phyloP scores from a whole-genome alignment of 176 grass and related monocot species.

The Chrysopogon serrulatus region DNA sequence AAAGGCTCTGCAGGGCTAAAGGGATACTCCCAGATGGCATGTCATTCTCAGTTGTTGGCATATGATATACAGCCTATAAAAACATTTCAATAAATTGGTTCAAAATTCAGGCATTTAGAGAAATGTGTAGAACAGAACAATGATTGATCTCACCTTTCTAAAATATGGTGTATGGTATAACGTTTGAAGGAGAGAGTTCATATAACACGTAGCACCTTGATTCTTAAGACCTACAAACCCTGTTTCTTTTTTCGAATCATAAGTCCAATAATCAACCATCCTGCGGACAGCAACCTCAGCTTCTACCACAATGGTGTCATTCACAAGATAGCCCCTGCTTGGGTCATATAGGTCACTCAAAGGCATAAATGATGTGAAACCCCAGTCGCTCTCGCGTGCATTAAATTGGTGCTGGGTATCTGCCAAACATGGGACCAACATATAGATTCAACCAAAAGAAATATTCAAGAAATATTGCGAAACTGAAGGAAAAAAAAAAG shows the following conservation, averaged over 20 bases:
- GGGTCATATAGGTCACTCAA: constrained; percentile 93
- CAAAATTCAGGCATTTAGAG: neutral
- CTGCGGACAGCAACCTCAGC: constrained; percentile 89
- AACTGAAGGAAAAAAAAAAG: neutral
- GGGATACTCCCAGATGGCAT: constrained; percentile 98
- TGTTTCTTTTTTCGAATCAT: constrained; percentile 98
- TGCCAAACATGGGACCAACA: constrained; percentile 43
- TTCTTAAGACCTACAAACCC: constrained; percentile 98
- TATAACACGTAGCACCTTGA: constrained; percentile 99
- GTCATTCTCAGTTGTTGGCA: constrained; percentile 99
- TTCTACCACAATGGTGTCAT: constrained; percentile 78
- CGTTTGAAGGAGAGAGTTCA: constrained; percentile 99
- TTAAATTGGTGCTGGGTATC: constrained; percentile 99
- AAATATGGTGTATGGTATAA: constrained; percentile 98
- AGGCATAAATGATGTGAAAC: constrained; percentile 99
- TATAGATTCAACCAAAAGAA: constrained; percentile 4
- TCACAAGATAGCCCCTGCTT: constrained; percentile 84
- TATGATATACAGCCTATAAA: constrained; percentile 96
- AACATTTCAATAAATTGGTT: constrained; percentile 23
- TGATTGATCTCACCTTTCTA: constrained; percentile 72
- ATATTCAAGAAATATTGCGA: constrained; percentile 8
- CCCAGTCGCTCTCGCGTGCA: constrained; percentile 96
- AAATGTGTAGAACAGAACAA: neutral
- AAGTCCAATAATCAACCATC: constrained; percentile 95
- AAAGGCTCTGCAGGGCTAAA: constrained; percentile 93